Evolutionary conservation across 1,139 yeast genomes (phyloP).

Genomic region (Geotrichum fermentans): DNA sequence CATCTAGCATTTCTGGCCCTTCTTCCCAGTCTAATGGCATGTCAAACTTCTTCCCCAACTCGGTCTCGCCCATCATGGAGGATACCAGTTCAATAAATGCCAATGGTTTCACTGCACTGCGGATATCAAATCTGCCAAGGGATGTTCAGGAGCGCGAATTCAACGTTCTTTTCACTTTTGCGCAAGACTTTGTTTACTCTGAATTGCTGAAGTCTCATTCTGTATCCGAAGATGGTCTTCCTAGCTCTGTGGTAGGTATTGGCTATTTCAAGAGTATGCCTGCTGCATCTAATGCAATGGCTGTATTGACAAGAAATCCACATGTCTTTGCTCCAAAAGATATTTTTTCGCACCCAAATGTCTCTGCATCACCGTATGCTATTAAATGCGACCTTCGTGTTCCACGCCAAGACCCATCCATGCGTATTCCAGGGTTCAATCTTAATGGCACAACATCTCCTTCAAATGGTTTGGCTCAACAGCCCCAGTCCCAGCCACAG

Average conservation of each 20-base stretch:
- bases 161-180: conserved; percentile 69
- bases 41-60: conserved; percentile 18
- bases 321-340: conserved; percentile 49
- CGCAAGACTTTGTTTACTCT: conserved; percentile 62
- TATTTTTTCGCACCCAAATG: conserved; percentile 6
- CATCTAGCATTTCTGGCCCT: conserved; percentile 1
- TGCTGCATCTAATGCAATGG: conserved; percentile 66
- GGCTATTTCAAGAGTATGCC: conserved; percentile 63
- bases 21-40: conserved; percentile 6
- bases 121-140: conserved; percentile 59
- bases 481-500: conserved; percentile 5
- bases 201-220: conserved; percentile 46
- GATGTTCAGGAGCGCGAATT: conserved; percentile 77
- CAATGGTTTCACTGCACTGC: conserved; percentile 29
- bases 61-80: conserved; percentile 16
- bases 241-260: conserved; percentile 41
- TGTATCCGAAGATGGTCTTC: conserved; percentile 35
- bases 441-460: conserved; percentile 2
- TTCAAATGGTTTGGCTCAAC: conserved; percentile 7
- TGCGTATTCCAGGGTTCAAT: conserved; percentile 11
- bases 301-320: conserved; percentile 57
- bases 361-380: conserved; percentile 25
- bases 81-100: conserved; percentile 6
- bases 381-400: conserved; percentile 29
- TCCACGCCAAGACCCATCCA: conserved; percentile 9